These are phyloP conservation scores for Globisporangium takayamanum DNA, from an alignment of 352 stramenopile species.

Conservation along the genomic window DNA sequence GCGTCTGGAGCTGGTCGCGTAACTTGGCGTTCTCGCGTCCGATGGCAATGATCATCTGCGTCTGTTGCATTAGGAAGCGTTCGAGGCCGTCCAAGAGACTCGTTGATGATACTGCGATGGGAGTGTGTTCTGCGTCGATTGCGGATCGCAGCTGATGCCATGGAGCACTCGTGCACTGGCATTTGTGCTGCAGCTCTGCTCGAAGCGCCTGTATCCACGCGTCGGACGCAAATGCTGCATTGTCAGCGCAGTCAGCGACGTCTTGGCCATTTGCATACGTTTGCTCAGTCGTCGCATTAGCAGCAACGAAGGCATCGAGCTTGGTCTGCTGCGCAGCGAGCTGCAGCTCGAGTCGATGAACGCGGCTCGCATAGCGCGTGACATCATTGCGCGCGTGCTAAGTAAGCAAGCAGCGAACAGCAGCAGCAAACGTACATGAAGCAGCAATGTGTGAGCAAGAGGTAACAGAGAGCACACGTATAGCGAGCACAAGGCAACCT, in stretches of 20 bases:
- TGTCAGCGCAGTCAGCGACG: no score
- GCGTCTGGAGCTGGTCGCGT: conserved; percentile 16
- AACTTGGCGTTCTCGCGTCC: conserved; percentile 21
- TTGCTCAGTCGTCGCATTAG: no score
- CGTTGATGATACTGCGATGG: neutral
- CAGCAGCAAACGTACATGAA: neutral
- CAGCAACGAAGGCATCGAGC: no score
- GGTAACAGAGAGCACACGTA: neutral
- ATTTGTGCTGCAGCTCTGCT: neutral
- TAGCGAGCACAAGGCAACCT: conserved; percentile 1
- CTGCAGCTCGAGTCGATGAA: conserved; percentile 19
- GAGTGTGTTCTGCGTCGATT: neutral
- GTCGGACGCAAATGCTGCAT: neutral
- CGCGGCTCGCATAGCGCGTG: conserved; percentile 18
- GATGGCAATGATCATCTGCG: conserved; percentile 10
- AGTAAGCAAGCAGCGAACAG: neutral
- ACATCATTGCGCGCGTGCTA: conserved; percentile 23
- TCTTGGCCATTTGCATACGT: no score
- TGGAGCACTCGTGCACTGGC: neutral
- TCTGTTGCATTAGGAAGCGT: conserved; percentile 13
- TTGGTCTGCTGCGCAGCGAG: conserved; percentile 9
- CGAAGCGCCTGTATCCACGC: neutral
- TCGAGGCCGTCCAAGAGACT: conserved; percentile 7
- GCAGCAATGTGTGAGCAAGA: neutral
- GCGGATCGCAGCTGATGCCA: neutral